Base-by-base conservation (phyloP, 169 alveolate species). In the Babesia caballi region DNA sequence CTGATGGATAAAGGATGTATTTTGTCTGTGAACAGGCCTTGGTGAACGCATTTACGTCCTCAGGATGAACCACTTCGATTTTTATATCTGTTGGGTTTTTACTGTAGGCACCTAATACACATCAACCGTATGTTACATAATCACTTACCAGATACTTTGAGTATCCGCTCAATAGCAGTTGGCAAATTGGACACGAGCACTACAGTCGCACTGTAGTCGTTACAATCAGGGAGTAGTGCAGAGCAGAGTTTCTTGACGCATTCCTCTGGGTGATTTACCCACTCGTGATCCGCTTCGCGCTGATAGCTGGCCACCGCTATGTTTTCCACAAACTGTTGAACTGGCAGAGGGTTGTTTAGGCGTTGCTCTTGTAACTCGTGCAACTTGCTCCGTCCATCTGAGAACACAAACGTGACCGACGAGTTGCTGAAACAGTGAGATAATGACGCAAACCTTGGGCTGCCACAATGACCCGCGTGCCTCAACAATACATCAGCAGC, bases 281-380 rank as follows among this genome's bases (percentile, higher is more conserved):
- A n/a, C n/a, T n/a, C n/a, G n/a, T n/a, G n/a, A n/a, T 49, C 53
- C 4, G 12, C 46, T 7, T 11, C 23, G 17, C 32, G 27, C 17
- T 63, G 52, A 49, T 63, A 63, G 15, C 73, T 47, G 12, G 73
- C 59, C 12, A 47, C 14, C 17, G 60, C 60, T 32, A 63, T 63
- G 15, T 30, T 30, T 33, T 63, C 73, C 59, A 63, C 60, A 21
- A 63, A 63, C 12, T 4, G 40, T 4, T 25, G 14, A 7, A 59
- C 7, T 14, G 52, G 69, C n/a, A 11, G 36, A 7, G 40, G 21
- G 28, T 32, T 32, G 12, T 30, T 7, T 0, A 3, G 0, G n/a
- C 46, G 12, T 19, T 2, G 21, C 4, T 28, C 9, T 1, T 0
- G 35, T 30, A 47, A 17, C 52, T 30, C 40, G 21, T 19, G 23